Base-by-base conservation (phyloP, 1,284 basidiomycete genomes). In the Ustilago cynodontis region DNA sequence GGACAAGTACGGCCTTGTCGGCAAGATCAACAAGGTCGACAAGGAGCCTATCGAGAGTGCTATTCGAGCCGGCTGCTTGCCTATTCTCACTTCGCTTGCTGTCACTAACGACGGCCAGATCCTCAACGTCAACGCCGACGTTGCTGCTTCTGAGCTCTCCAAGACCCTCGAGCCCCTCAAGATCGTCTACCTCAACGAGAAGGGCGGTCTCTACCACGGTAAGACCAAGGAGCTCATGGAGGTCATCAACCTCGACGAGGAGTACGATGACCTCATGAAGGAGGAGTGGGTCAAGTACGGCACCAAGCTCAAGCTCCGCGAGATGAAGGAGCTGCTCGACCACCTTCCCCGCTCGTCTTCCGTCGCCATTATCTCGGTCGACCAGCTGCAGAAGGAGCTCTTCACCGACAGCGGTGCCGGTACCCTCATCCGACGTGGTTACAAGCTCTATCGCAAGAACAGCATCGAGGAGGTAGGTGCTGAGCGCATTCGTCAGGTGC, bases 251-350 rank as follows among this genome's bases (percentile, higher is more conserved):
- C 88, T 99, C 63, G 96, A 99, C 86, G 96, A 99, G 90, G 96
- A 99, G 88, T 99, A 98, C 87, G 94, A 97, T 79, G 90, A 90
- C 45, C 90, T 99, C 69, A 94, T 99, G 95, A 97, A 95, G 86
- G 92, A 98, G 88, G 91, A 95, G n/a, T 99, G 97, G 96, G 96
- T 99, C 88, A 98, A 98, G 87, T 98, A 92, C 86, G 96, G 96
- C 77, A 99, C 97, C 80, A 99, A 99, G 88, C 93, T 99, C 88
- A 99, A 99, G 88, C 90, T 99, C 59, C 93, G 96, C 79, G 96
- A 99, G 88, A 98, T 99, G 90, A 99, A 99, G 88, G 96, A 99
- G 86, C 91, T 99, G 52, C 91, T 99, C 62, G 97, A 99, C 87
- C 93, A 97, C 88, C 93, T 99, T 68, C 96, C 97, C 33, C 94